Evolutionary conservation across 257 asterid species (phyloP).

Genomic region (Pogostemon cablin): DNA sequence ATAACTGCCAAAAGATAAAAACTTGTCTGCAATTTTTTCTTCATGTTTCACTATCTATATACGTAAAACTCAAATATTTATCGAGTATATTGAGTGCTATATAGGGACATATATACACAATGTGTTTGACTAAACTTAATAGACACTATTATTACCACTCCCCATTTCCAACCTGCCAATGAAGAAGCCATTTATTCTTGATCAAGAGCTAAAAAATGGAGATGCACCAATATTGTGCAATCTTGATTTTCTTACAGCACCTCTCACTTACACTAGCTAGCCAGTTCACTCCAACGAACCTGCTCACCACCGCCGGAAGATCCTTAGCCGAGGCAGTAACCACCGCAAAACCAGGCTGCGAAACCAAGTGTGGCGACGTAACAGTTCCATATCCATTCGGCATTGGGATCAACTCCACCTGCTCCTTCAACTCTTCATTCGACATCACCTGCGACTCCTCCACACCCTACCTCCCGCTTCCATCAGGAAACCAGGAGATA

Average conservation of each 20-base stretch:
- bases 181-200: background rate
- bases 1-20: no score
- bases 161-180: no score
- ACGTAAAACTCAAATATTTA: no score
- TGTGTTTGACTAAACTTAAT: no score
- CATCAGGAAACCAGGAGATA: slow-evolving; percentile 14
- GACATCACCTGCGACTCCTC: background rate
- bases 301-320: background rate
- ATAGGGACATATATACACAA: no score
- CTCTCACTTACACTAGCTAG: background rate
- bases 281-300: background rate
- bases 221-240: background rate
- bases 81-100: no score
- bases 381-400: slow-evolving; percentile 42
- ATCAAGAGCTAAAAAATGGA: background rate
- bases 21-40: no score
- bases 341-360: background rate
- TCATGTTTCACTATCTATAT: no score
- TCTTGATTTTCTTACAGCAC: background rate
- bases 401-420: slow-evolving; percentile 34
- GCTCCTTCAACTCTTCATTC: slow-evolving; percentile 7
- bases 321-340: slow-evolving; percentile 21
- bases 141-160: no score
- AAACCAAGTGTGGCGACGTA: slow-evolving; percentile 40
- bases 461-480: background rate